Evolutionary conservation across 2,329 filamentous ascomycete genomes (phyloP).

Genomic region (Penicillium sp.): DNA sequence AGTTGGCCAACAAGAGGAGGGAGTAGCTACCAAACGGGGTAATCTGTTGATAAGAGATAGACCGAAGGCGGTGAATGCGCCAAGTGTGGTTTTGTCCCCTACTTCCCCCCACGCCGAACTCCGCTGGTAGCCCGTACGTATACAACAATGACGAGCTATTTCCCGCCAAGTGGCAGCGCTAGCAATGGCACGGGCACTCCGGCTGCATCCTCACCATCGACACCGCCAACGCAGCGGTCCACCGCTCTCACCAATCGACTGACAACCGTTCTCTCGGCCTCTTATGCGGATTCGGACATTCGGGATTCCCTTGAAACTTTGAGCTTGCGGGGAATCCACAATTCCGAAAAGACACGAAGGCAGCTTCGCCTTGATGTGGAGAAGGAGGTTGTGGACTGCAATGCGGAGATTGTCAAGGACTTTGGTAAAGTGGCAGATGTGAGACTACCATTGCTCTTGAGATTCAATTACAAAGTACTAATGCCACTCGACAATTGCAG

Average conservation of each 20-base stretch:
- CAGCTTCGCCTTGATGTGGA: constrained; percentile 81
- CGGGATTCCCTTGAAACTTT: constrained; percentile 78
- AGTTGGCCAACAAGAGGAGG: neutral
- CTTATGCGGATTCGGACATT: constrained; percentile 90
- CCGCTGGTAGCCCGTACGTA: constrained; percentile 4
- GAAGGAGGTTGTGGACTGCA: constrained; percentile 88
- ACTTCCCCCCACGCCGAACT: constrained; percentile 22
- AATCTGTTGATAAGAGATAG: constrained; percentile 20
- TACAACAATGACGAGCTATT: constrained; percentile 39
- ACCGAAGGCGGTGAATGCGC: constrained; percentile 24
- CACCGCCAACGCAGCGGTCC: constrained; percentile 36
- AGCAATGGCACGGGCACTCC: constrained; percentile 28
- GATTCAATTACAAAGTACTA: constrained; percentile 8
- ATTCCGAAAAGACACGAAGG: constrained; percentile 75
- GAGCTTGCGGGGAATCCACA: constrained; percentile 69
- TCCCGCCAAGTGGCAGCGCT: constrained; percentile 26
- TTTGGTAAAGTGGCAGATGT: constrained; percentile 90
- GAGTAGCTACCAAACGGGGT: constrained; percentile 1
- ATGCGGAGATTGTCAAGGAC: constrained; percentile 83
- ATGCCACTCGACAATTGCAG: constrained; percentile 46
- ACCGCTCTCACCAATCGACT: constrained; percentile 80
- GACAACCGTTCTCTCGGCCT: constrained; percentile 82
- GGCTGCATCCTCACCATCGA: constrained; percentile 31
- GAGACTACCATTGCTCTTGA: constrained; percentile 28
- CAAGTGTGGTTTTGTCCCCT: constrained; percentile 18